Base-by-base conservation (phyloP, 176 grass and related monocot species). In the Aechmea fasciata region DNA sequence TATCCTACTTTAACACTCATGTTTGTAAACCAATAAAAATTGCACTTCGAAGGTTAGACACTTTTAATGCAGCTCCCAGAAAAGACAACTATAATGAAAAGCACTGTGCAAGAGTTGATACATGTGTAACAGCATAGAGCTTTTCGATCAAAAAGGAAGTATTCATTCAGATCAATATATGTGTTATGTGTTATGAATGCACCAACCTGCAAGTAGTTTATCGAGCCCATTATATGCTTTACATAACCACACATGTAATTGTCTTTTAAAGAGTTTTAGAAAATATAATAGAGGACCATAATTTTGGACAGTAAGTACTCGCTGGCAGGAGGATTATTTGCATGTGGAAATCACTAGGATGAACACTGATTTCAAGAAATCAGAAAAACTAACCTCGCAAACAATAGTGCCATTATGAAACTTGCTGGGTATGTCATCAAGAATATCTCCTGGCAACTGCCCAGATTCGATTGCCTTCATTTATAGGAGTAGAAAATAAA, bases 401-500 rank as follows among this genome's bases (percentile, higher is more conserved):
- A 93, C 73, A 77, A 93, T 66, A 49, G 94, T 84, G 18, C 89
- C 94, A 70, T 88, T 74, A 51, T 85, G 81, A 74, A 87, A 99
- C 63, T 99, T 99, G 89, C 86, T 81, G 69, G 94, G 94, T 85
- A 99, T 85, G 68, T 90, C 94, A 77, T 90, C 94, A 63, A 93
- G 84, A 71, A 90, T 59, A 78, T 99, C 86, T 47, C 87, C 87
- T 80, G 94, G 94, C 73, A 99, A 68, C 80, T 82, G 83, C 14
- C 89, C 94, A 81, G 87, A 75, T 81, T 99, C 94, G 73, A 99
- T 93, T 71, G 94, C 87, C 74, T 77, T 11, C 52, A 69, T 61
- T 15, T 20, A 59, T 3, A 73, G 25, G 49, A 57, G 14, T 49
- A 18, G 28, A 77, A 12, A 59, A 61, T 13, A 57, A 14, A 61